Evolutionary conservation across 2,329 filamentous ascomycete species (phyloP).

Genomic region (Alternaria arborescens): DNA sequence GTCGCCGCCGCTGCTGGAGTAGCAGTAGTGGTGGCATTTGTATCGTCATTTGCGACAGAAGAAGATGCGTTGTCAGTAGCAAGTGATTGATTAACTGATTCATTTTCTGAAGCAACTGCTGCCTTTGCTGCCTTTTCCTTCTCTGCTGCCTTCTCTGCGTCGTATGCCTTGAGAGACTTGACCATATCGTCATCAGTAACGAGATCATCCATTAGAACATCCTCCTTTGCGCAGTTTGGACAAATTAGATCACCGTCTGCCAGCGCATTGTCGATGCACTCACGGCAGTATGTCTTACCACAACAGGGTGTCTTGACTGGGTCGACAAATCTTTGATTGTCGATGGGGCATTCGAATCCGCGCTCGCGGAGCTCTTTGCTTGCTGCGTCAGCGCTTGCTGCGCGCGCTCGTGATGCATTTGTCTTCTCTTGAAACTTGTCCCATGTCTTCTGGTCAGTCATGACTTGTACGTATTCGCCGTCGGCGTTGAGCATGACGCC

Average conservation of each 20-base stretch:
- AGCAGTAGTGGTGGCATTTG: slow-evolving; percentile 36
- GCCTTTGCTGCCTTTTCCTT: slow-evolving; percentile 51
- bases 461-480: slow-evolving; percentile 95
- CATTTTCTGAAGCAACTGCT: slow-evolving; percentile 33
- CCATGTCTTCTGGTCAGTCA: slow-evolving; percentile 95
- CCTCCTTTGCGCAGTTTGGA: slow-evolving; percentile 88
- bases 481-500: slow-evolving; percentile 98
- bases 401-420: slow-evolving; percentile 82
- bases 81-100: slow-evolving; percentile 26
- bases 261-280: slow-evolving; percentile 98
- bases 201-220: slow-evolving; percentile 92
- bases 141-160: slow-evolving; percentile 59
- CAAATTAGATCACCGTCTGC: slow-evolving; percentile 98
- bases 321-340: slow-evolving; percentile 98
- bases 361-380: slow-evolving; percentile 88
- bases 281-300: slow-evolving; percentile 97
- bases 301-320: slow-evolving; percentile 99
- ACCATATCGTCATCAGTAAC: slow-evolving; percentile 75
- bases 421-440: slow-evolving; percentile 95
- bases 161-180: slow-evolving; percentile 79
- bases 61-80: slow-evolving; percentile 22
- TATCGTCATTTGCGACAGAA: slow-evolving; percentile 35
- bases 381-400: slow-evolving; percentile 77
- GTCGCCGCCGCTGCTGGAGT: slow-evolving; percentile 45
- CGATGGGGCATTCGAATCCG: slow-evolving; percentile 91